Conservation (phyloP, 139 green algal genomes). For the Edaphochlamys debaryana region DNA sequence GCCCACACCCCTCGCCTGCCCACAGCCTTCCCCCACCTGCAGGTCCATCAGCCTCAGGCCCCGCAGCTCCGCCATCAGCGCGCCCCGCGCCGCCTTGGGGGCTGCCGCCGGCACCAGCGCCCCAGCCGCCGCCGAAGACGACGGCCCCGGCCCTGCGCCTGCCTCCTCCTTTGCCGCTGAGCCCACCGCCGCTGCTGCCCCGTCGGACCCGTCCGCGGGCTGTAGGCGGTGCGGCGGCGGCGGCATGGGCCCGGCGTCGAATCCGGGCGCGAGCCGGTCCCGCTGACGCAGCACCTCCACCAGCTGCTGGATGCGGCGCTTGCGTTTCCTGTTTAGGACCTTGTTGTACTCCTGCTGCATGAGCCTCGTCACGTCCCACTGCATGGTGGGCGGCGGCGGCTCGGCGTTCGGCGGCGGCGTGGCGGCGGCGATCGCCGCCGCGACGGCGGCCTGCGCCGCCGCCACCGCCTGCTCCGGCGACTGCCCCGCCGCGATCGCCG, state of each 20-base stretch:
- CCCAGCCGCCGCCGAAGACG: neutral
- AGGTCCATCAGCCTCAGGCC: slow-evolving; percentile 59
- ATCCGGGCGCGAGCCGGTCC: slow-evolving; percentile 23
- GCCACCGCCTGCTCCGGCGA: slow-evolving; percentile 23
- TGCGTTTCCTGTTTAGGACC: slow-evolving; percentile 35
- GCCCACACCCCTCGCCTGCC: too few relatives aligned
- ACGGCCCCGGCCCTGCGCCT: too few relatives aligned
- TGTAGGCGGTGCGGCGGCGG: neutral
- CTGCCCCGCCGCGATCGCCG: slow-evolving; percentile 1
- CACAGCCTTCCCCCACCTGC: slow-evolving; percentile 46
- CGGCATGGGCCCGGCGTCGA: neutral
- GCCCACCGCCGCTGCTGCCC: neutral
- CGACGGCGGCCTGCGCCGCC: slow-evolving; percentile 21
- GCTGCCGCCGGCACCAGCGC: neutral
- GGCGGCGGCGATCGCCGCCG: neutral
- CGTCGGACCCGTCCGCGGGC: neutral
- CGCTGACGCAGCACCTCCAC: slow-evolving; percentile 5
- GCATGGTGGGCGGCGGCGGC: neutral
- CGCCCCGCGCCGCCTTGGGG: slow-evolving; percentile 37
- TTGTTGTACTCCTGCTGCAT: slow-evolving; percentile 17
- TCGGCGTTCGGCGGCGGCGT: neutral
- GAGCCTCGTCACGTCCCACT: slow-evolving; percentile 38
- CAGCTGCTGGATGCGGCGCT: slow-evolving; percentile 37
- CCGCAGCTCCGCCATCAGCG: slow-evolving; percentile 60
- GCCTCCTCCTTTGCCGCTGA: too few relatives aligned